These are phyloP conservation scores for Pseudognaphalium luteoalbum DNA, from an alignment of 129 eudicot species.

Conservation along the genomic window DNA sequence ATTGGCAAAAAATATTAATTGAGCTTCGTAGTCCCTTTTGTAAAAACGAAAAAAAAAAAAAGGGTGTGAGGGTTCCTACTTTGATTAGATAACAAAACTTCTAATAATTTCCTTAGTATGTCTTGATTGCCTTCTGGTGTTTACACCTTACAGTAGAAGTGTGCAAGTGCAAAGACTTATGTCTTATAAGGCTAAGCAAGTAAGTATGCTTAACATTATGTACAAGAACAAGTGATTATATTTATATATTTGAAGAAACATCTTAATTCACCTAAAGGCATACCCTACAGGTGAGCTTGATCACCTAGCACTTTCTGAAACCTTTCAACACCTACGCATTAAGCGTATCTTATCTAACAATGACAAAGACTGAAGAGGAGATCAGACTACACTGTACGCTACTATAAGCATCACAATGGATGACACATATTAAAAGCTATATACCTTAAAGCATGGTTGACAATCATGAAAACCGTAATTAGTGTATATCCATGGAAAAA, in stretches of 20 bases:
- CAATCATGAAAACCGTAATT: conserved; percentile 88
- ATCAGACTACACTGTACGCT: conserved; percentile 11
- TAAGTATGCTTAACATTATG: neutral
- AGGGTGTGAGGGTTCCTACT: neutral
- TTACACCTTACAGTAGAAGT: neutral
- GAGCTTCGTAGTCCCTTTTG: neutral
- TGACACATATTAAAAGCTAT: neutral
- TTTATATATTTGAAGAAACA: neutral
- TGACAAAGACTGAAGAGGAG: neutral
- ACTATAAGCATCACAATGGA: conserved; percentile 19
- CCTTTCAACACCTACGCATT: too few species aligned
- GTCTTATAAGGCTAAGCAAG: neutral
- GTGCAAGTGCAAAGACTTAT: neutral
- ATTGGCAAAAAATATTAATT: neutral
- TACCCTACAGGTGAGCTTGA: neutral
- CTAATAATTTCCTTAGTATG: neutral
- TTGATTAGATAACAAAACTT: too few species aligned
- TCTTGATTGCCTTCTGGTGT: neutral
- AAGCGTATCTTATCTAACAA: neutral
- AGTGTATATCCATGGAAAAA: conserved; percentile 96
- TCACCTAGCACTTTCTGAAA: too few species aligned
- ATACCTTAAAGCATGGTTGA: conserved; percentile 64
- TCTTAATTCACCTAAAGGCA: neutral
- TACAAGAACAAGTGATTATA: neutral
- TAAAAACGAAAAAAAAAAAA: neutral